These are phyloP conservation scores for Verticillium albo-atrum DNA, from an alignment of 2,329 filamentous ascomycete species.

Conservation along the genomic window DNA sequence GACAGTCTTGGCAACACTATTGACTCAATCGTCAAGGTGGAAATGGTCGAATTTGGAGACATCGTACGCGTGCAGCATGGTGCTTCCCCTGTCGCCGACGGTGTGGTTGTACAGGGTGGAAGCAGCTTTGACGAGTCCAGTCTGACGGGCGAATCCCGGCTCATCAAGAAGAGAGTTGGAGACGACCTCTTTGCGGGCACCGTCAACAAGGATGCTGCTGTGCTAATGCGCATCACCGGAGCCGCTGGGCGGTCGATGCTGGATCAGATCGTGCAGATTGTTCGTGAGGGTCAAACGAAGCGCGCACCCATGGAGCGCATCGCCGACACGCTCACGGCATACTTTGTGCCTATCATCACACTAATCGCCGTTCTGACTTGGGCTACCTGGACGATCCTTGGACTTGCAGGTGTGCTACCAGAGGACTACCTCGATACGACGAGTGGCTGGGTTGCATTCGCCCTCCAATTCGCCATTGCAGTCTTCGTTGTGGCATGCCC, in stretches of 20 bases:
- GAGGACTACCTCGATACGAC: constrained; percentile 48
- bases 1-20: constrained; percentile 28
- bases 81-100: constrained; percentile 80
- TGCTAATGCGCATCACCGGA: constrained; percentile 61
- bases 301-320: constrained; percentile 72
- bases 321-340: constrained; percentile 67
- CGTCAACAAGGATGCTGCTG: constrained; percentile 62
- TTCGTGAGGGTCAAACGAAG: constrained; percentile 72
- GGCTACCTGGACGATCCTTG: constrained; percentile 66
- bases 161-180: constrained; percentile 57
- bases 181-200: constrained; percentile 70
- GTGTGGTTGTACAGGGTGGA: constrained; percentile 57
- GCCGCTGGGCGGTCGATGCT: constrained; percentile 69
- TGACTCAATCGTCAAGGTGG: constrained; percentile 46
- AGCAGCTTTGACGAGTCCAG: constrained; percentile 85
- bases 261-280: constrained; percentile 72
- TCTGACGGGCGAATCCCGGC: constrained; percentile 73
- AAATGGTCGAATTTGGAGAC: constrained; percentile 72
- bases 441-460: constrained; percentile 69
- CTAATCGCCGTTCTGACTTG: constrained; percentile 67
- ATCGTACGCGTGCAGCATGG: constrained; percentile 72
- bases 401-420: constrained; percentile 53
- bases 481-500: constrained; percentile 86
- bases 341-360: constrained; percentile 72
- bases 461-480: constrained; percentile 76